These are phyloP conservation scores for Paramecium pentaurelia DNA, from an alignment of 73 alveolate species.

Conservation along the genomic window DNA sequence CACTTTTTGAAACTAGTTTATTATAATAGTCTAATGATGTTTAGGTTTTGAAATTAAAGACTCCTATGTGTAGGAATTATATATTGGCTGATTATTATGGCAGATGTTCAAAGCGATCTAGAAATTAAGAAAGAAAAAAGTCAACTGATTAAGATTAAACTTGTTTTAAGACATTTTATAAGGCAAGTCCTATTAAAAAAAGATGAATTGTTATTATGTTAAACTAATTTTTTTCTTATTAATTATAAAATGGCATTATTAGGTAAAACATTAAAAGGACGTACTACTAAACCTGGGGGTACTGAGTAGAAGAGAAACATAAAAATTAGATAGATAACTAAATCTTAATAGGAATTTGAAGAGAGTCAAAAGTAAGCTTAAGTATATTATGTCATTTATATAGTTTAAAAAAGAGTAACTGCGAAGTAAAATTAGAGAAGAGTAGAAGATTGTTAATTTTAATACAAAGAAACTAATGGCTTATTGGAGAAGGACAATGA, in stretches of 20 bases:
- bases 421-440: conserved; percentile 71
- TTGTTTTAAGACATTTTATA: background rate
- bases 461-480: conserved; percentile 92
- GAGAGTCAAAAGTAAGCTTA: conserved; percentile 67
- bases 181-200: conserved; percentile 1
- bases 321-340: conserved; percentile 24
- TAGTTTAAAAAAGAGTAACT: conserved; percentile 70
- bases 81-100: background rate
- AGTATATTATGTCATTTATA: background rate
- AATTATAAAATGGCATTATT: conserved; percentile 71
- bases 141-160: background rate
- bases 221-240: background rate
- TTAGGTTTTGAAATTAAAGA: background rate
- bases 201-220: background rate
- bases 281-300: conserved; percentile 68
- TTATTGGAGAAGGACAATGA: conserved; percentile 97
- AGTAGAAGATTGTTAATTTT: conserved; percentile 80
- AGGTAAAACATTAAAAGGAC: conserved; percentile 84
- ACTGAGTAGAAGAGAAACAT: conserved; percentile 47
- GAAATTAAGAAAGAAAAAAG: background rate
- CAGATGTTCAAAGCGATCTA: background rate
- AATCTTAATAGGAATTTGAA: conserved; percentile 69
- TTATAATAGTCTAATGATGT: background rate
- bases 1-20: background rate
- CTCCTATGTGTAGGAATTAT: background rate